Percentiles rank a stretch among this genome's conserved stretches.
These are phyloP conservation scores for Epichloe festucae DNA, from an alignment of 2,329 filamentous ascomycete species.

Conservation along the genomic window DNA sequence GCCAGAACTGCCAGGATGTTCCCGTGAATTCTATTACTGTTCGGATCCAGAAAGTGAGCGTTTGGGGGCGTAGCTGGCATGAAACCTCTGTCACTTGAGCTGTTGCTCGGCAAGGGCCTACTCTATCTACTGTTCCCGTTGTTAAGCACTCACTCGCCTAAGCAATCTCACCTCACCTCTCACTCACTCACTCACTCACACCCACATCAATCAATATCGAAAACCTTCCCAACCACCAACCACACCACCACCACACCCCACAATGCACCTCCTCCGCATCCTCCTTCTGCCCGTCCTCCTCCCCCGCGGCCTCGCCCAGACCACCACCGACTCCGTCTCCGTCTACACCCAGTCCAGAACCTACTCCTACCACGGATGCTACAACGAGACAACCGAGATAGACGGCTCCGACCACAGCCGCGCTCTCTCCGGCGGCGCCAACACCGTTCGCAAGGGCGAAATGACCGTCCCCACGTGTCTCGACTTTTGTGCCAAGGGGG, in stretches of 20 bases:
- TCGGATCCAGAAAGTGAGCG: no score
- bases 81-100: no score
- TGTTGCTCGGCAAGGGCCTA: no score
- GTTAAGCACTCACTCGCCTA: no score
- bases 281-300: constrained; percentile 4
- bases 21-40: no score
- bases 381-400: constrained; percentile 40
- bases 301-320: constrained; percentile 5
- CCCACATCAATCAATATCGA: no score
- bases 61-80: no score
- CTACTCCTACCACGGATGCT: constrained; percentile 45
- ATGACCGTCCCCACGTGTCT: constrained; percentile 42
- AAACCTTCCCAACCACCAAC: background rate
- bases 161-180: no score
- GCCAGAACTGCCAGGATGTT: no score
- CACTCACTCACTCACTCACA: background rate
- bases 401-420: constrained; percentile 26
- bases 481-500: constrained; percentile 30
- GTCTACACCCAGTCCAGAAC: constrained; percentile 23
- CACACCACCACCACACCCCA: background rate
- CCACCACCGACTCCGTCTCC: constrained; percentile 5
- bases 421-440: constrained; percentile 32
- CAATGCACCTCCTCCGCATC: constrained; percentile 7
- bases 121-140: no score
- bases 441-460: constrained; percentile 25